phyloP scores from a whole-genome alignment of 2,329 filamentous ascomycete species.

The Colletotrichum musicola region DNA sequence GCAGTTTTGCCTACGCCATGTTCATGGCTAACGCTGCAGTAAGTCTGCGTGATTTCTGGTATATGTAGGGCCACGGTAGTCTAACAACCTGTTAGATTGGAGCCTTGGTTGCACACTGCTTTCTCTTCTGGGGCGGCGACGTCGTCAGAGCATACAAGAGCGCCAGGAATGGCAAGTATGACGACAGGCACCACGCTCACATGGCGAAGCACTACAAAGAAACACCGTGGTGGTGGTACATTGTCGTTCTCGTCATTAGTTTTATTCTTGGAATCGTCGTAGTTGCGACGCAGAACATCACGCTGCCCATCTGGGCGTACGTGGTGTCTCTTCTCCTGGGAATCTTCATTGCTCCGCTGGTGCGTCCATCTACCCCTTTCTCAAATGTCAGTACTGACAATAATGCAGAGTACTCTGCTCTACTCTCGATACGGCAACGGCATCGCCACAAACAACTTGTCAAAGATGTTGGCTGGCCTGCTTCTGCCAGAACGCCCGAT shows the following conservation, averaged over 20 bases:
- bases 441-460: slow-evolving; percentile 70
- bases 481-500: slow-evolving; percentile 63
- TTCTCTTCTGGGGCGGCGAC: slow-evolving; percentile 69
- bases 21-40: slow-evolving; percentile 70
- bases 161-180: slow-evolving; percentile 55
- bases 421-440: slow-evolving; percentile 67
- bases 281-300: slow-evolving; percentile 59
- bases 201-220: slow-evolving; percentile 68
- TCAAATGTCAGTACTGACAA: slow-evolving; percentile 26
- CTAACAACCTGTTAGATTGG: slow-evolving; percentile 59
- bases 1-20: slow-evolving; percentile 64
- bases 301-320: slow-evolving; percentile 61
- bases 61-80: background rate
- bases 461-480: slow-evolving; percentile 68
- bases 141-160: slow-evolving; percentile 60
- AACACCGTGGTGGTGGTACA: slow-evolving; percentile 62
- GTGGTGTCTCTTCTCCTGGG: slow-evolving; percentile 59
- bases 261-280: slow-evolving; percentile 62
- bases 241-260: slow-evolving; percentile 54
- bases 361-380: slow-evolving; percentile 42
- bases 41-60: slow-evolving; percentile 43
- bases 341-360: slow-evolving; percentile 63
- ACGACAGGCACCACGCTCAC: slow-evolving; percentile 64
- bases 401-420: slow-evolving; percentile 60
- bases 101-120: slow-evolving; percentile 63